Percentiles rank a stretch among this genome's conserved stretches.
phyloP scores from a whole-genome alignment of 352 stramenopile genomes.

The Elongisporangium senticosum region DNA sequence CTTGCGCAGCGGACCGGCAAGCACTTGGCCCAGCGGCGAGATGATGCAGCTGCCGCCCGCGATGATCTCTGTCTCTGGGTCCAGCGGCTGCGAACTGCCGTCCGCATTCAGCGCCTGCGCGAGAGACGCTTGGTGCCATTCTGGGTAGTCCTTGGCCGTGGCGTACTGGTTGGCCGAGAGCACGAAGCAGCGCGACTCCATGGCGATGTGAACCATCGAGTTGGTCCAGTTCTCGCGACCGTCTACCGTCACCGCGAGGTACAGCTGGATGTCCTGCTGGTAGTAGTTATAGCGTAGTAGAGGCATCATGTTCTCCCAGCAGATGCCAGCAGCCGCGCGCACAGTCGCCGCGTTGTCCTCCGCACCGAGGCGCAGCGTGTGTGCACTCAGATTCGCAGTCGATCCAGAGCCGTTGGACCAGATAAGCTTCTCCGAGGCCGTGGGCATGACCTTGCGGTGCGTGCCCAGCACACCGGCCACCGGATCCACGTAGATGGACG shows the following conservation, averaged over 20 bases:
- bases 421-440: slow-evolving; percentile 20
- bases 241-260: slow-evolving; percentile 17
- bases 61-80: slow-evolving; percentile 17
- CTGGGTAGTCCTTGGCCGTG: slow-evolving; percentile 12
- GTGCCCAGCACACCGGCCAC: slow-evolving; percentile 16
- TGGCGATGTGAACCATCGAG: slow-evolving; percentile 19
- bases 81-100: not conserved
- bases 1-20: slow-evolving; percentile 16
- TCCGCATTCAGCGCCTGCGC: not conserved
- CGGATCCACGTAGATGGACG: slow-evolving; percentile 16
- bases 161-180: slow-evolving; percentile 25
- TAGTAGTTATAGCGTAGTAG: slow-evolving; percentile 22
- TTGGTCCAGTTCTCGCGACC: slow-evolving; percentile 19
- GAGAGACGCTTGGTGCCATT: slow-evolving; percentile 9
- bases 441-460: slow-evolving; percentile 23
- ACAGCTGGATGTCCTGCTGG: slow-evolving; percentile 18
- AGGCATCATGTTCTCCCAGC: slow-evolving; percentile 27
- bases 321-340: slow-evolving; percentile 14
- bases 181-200: slow-evolving; percentile 24
- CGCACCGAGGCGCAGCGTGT: slow-evolving; percentile 7
- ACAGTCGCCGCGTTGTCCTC: slow-evolving; percentile 3
- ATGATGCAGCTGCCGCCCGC: slow-evolving; percentile 22
- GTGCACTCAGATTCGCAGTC: slow-evolving; percentile 14
- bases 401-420: slow-evolving; percentile 18
- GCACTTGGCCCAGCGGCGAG: slow-evolving; percentile 16